A percentile compares a stretch with the other conserved stretches of the same genome.
phyloP scores from a whole-genome alignment of 1,284 basidiomycete species.

The Chalciporus sp. region DNA sequence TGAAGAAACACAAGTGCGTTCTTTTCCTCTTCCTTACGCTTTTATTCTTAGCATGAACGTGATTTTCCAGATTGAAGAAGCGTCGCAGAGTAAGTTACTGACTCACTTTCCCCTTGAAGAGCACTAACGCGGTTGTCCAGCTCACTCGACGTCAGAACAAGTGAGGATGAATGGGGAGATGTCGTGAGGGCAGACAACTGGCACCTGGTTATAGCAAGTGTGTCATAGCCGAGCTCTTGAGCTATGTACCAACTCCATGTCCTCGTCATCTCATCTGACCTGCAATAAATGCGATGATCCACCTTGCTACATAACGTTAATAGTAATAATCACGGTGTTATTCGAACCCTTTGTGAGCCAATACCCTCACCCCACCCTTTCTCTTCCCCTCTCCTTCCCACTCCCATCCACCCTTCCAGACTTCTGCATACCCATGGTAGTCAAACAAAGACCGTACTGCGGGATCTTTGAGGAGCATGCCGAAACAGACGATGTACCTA shows the following conservation, averaged over 20 bases:
- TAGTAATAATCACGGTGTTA: not conserved
- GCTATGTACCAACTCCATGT: slow-evolving; percentile 1
- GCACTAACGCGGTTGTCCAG: slow-evolving; percentile 21
- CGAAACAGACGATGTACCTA: slow-evolving; percentile 79
- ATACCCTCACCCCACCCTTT: slow-evolving; percentile 78
- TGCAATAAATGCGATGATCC: not conserved
- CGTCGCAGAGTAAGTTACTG: slow-evolving; percentile 42
- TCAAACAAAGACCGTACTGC: slow-evolving; percentile 54
- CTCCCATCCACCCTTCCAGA: slow-evolving; percentile 66
- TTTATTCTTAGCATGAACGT: slow-evolving; percentile 10
- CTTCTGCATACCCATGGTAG: slow-evolving; percentile 65
- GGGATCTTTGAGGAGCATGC: slow-evolving; percentile 58
- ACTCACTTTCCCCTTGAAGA: not conserved
- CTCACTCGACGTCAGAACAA: slow-evolving; percentile 37
- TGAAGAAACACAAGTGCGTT: slow-evolving; percentile 90
- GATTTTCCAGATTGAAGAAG: slow-evolving; percentile 42
- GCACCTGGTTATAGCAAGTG: slow-evolving; percentile 13
- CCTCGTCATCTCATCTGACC: not conserved
- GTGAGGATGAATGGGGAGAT: slow-evolving; percentile 16
- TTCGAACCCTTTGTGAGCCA: slow-evolving; percentile 37
- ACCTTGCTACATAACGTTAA: not conserved
- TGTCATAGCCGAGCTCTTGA: not conserved
- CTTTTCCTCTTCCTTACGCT: not conserved
- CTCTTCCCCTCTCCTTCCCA: slow-evolving; percentile 84
- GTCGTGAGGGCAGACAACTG: not conserved